phyloP scores from a whole-genome alignment of 345 rosid species.

The Euphorbia lathyris region DNA sequence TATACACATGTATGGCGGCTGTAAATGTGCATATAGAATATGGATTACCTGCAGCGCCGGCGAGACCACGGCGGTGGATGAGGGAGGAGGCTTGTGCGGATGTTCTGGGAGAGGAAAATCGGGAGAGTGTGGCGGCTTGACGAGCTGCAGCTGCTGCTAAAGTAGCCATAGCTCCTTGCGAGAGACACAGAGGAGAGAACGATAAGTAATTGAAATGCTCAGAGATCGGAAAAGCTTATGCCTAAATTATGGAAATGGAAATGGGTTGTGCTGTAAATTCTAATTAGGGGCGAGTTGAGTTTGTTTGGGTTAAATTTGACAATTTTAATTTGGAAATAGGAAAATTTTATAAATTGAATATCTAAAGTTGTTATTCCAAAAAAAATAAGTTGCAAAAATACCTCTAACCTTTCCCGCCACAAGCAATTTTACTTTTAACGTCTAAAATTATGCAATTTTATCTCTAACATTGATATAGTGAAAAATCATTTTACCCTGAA shows the following conservation, averaged over 20 bases:
- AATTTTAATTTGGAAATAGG: too few relatives aligned
- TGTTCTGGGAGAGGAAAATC: conserved; percentile 28
- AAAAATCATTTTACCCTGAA: too few relatives aligned
- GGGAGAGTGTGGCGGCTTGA: conserved; percentile 31
- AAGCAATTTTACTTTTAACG: too few relatives aligned
- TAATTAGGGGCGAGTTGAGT: too few relatives aligned
- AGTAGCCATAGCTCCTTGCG: conserved; percentile 41
- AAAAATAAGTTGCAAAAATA: too few relatives aligned
- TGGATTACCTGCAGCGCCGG: conserved; percentile 74
- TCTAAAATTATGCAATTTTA: too few relatives aligned
- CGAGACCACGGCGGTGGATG: conserved; percentile 69
- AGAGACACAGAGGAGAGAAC: background rate
- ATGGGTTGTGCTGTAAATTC: background rate
- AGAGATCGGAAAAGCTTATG: background rate
- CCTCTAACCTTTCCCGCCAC: too few relatives aligned
- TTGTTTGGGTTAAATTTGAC: too few relatives aligned
- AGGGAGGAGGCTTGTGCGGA: conserved; percentile 37
- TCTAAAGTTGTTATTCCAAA: too few relatives aligned
- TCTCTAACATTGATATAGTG: too few relatives aligned
- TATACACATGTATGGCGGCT: background rate
- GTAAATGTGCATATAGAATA: background rate
- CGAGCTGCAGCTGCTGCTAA: conserved; percentile 51
- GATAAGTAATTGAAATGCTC: background rate
- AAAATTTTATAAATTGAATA: too few relatives aligned
- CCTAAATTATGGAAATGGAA: background rate